Evolutionary conservation across 1,139 yeast species (phyloP).

Genomic region (Meyerozyma elateridarum): DNA sequence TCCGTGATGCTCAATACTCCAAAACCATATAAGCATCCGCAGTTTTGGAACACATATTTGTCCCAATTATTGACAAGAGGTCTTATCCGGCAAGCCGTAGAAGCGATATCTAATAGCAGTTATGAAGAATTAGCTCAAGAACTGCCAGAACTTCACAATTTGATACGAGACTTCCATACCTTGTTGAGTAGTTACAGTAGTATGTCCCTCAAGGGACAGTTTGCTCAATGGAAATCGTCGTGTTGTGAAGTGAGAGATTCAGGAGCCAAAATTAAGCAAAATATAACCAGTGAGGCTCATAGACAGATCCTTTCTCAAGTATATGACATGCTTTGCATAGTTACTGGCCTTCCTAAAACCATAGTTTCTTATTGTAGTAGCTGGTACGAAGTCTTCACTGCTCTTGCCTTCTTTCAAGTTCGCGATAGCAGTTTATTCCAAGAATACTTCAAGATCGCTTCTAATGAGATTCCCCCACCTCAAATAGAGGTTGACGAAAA

Average conservation of each 20-base stretch:
- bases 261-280: constrained; percentile 20
- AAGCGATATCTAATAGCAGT: constrained; percentile 38
- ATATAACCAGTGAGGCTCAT: constrained; percentile 17
- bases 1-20: constrained; percentile 40
- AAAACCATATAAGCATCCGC: constrained; percentile 48
- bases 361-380: constrained; percentile 44
- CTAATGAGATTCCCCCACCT: constrained; percentile 31
- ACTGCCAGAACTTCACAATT: constrained; percentile 28
- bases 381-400: constrained; percentile 73
- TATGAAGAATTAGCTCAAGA: constrained; percentile 31
- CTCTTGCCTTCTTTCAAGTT: constrained; percentile 59
- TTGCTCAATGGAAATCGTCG: constrained; percentile 46
- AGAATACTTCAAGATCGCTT: constrained; percentile 32
- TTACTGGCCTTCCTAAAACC: constrained; percentile 52
- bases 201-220: constrained; percentile 39
- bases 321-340: constrained; percentile 37
- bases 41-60: constrained; percentile 60
- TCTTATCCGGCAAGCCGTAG: constrained; percentile 49
- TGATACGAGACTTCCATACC: constrained; percentile 44
- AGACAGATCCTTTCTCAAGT: constrained; percentile 34
- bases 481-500: constrained; percentile 9
- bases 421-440: constrained; percentile 34
- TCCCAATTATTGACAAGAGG: constrained; percentile 62
- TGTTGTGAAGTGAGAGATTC: constrained; percentile 49
- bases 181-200: constrained; percentile 38